Percentiles rank a stretch among this genome's conserved stretches.
Evolutionary conservation across 2,329 filamentous ascomycete species (phyloP).

Genomic region (Pseudogymnoascus sp.): DNA sequence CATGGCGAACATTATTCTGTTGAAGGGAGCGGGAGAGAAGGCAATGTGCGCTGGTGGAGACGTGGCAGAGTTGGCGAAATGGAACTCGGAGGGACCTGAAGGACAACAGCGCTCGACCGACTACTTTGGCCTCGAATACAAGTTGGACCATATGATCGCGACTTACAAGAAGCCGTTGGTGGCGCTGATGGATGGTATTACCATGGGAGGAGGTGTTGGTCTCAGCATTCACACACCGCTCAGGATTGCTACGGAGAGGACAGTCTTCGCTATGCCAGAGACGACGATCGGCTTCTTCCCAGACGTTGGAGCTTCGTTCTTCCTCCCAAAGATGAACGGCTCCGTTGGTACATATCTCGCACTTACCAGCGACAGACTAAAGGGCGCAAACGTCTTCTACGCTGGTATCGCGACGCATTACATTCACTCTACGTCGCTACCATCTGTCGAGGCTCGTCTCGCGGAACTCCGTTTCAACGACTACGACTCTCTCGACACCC

Average conservation of each 20-base stretch:
- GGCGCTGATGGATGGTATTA: conserved; percentile 94
- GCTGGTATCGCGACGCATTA: conserved; percentile 93
- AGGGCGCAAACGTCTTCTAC: conserved; percentile 80
- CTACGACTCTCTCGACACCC: conserved; percentile 51
- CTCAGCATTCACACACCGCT: conserved; percentile 92
- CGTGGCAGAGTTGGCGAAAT: conserved; percentile 66
- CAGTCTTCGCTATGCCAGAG: conserved; percentile 96
- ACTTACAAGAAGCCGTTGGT: conserved; percentile 91
- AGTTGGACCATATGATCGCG: conserved; percentile 88
- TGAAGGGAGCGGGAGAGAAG: conserved; percentile 78
- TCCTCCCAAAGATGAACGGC: conserved; percentile 83
- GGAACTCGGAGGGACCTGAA: conserved; percentile 58
- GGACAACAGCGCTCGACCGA: conserved; percentile 68
- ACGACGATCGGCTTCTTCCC: conserved; percentile 98
- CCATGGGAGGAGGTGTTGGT: conserved; percentile 95
- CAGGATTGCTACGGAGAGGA: conserved; percentile 91
- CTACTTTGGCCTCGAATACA: conserved; percentile 94
- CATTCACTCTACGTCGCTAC: conserved; percentile 79
- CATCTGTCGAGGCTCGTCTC: conserved; percentile 72
- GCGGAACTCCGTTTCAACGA: conserved; percentile 86
- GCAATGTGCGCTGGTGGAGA: conserved; percentile 94
- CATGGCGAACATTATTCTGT: conserved; percentile 82
- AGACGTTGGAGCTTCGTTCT: conserved; percentile 93
- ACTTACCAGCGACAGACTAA: conserved; percentile 75
- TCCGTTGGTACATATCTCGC: conserved; percentile 85